Evolutionary conservation across 768 basidiomycete species (phyloP).

Genomic region (Tulasnella sp.): DNA sequence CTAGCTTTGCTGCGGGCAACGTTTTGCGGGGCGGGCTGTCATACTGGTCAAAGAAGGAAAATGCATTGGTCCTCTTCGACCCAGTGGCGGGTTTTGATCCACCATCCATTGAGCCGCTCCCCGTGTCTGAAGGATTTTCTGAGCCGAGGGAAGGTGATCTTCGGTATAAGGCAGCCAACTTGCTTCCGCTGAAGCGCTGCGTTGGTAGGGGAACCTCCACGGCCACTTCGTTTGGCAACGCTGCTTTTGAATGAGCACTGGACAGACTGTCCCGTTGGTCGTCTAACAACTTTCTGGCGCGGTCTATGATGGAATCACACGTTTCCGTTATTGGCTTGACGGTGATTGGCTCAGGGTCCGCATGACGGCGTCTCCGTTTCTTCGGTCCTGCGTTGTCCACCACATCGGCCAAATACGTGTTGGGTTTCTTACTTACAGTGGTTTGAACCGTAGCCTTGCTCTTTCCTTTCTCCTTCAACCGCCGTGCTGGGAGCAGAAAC

Average conservation of each 20-base stretch:
- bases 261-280: not conserved
- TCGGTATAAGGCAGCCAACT: conserved; percentile 7
- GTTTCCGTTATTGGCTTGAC: conserved; percentile 38
- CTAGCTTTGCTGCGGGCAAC: too few relatives aligned
- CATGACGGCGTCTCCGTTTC: conserved; percentile 33
- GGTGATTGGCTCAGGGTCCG: conserved; percentile 29
- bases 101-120: too few relatives aligned
- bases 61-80: too few relatives aligned
- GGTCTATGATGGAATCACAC: conserved; percentile 33
- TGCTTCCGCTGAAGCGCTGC: conserved; percentile 19
- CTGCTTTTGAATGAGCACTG: not conserved
- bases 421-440: conserved; percentile 21
- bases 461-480: conserved; percentile 23
- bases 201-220: conserved; percentile 17
- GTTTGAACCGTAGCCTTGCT: conserved; percentile 13
- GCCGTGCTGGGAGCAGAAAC: not conserved
- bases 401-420: conserved; percentile 44
- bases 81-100: too few relatives aligned
- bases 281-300: conserved; percentile 30
- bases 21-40: too few relatives aligned
- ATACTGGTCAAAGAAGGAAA: not conserved
- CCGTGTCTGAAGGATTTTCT: too few relatives aligned
- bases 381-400: conserved; percentile 36
- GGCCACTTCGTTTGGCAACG: not conserved
- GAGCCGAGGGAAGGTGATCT: not conserved